Base-by-base conservation (phyloP, 1,284 basidiomycete species). In the Apiotrichum mycotoxinovorans region DNA sequence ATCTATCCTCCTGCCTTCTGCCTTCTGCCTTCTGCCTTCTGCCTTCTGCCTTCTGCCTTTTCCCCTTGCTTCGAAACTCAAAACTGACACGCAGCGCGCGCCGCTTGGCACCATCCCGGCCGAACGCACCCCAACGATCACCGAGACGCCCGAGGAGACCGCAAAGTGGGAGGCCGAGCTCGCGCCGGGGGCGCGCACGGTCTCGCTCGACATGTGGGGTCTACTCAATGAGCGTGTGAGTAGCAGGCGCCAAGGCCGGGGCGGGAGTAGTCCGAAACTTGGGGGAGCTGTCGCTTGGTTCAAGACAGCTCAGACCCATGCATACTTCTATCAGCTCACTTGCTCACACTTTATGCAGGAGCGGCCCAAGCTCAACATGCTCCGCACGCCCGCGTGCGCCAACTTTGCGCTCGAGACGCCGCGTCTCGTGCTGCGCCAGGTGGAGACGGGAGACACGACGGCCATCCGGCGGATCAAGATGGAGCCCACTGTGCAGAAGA, bases 401-500 rank as follows among this genome's bases (percentile, higher is more conserved):
- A 49, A 35, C 17, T 33, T 74, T 2, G 48, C 64, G 22, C 63
- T 76, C n/a, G 27, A 51, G 0, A 76, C 72, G 2, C 60, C 64
- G 23, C 59, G 74, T 5, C 58, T 73, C 3, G 15, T 52, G 3
- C 58, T 76, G 3, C 60, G 74, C 8, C 72, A 68, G 44, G 69
- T 72, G 15, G 56, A 63, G 35, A 25, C 58, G 1, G 65, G 63
- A 0, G 74, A 76, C 63, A 60, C 65, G 42, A 62, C 61, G 1
- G 68, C 60, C 12, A 70, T 76, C 41, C 57, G 67, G 37, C 58
- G 65, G 54, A 76, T 76, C 54, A 76, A 76, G 64, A 71, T 60
- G 54, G 74, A 76, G 57, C 74, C 74, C 0, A 56, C 67, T 4
- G 74, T 76, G 11, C 72, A 76, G 60, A 67, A 63, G 48, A 74